Evolutionary conservation across 2,329 filamentous ascomycete species (phyloP).

Genomic region (Epichloe amarillans): DNA sequence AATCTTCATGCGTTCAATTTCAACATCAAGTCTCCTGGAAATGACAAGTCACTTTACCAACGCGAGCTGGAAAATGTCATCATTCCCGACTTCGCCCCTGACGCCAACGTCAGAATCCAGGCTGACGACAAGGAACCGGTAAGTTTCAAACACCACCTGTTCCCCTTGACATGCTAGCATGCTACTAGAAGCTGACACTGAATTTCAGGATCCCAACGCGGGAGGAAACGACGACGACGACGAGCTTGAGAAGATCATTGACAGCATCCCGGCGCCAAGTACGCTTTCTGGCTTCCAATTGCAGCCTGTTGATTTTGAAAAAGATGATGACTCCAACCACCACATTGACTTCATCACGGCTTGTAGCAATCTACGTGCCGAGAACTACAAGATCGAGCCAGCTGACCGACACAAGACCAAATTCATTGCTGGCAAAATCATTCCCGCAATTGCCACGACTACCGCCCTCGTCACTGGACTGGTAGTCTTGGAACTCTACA

Average conservation of each 20-base stretch:
- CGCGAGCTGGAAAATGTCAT: slow-evolving; percentile 85
- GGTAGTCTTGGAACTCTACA: slow-evolving; percentile 86
- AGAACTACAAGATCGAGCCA: slow-evolving; percentile 93
- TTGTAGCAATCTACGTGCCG: slow-evolving; percentile 86
- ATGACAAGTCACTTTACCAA: slow-evolving; percentile 55
- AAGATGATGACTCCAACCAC: slow-evolving; percentile 94
- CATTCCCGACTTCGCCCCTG: slow-evolving; percentile 85
- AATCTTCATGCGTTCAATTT: slow-evolving; percentile 98
- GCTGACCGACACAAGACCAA: slow-evolving; percentile 97
- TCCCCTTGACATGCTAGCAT: background rate
- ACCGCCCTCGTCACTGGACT: slow-evolving; percentile 91
- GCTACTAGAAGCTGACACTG: background rate
- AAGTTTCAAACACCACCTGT: slow-evolving; percentile 16
- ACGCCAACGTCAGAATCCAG: slow-evolving; percentile 88
- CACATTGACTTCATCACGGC: slow-evolving; percentile 99
- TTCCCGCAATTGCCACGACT: slow-evolving; percentile 94
- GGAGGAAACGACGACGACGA: slow-evolving; percentile 61
- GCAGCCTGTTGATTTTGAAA: slow-evolving; percentile 90
- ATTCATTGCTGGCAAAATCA: slow-evolving; percentile 99
- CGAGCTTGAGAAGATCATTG: slow-evolving; percentile 61
- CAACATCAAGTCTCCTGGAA: slow-evolving; percentile 73
- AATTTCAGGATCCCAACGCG: slow-evolving; percentile 62
- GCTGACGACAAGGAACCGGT: slow-evolving; percentile 85
- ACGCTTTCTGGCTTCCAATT: slow-evolving; percentile 79
- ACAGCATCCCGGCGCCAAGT: slow-evolving; percentile 64